Percentiles rank a stretch among this genome's conserved stretches.
phyloP scores from a whole-genome alignment of 306 rosid genomes.

The Gillenia trifoliata region DNA sequence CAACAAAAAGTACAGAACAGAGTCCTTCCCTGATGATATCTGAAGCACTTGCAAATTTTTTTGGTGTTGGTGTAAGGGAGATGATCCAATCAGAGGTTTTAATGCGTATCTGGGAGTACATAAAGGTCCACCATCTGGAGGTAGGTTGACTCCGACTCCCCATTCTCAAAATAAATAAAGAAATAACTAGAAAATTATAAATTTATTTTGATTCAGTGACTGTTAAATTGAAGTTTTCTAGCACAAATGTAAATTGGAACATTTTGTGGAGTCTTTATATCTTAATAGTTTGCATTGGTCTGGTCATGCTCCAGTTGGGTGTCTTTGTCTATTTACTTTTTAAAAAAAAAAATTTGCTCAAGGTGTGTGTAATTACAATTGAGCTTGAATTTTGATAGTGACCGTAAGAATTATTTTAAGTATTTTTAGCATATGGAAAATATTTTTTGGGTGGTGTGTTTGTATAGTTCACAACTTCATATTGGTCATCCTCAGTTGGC shows the following conservation, averaged over 20 bases:
- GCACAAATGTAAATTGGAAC: background rate
- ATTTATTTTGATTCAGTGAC: background rate
- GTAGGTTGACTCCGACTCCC: conserved; percentile 19
- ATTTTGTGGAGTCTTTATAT: background rate
- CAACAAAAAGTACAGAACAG: conserved; percentile 37
- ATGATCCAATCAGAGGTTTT: conserved; percentile 80
- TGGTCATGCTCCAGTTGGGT: background rate
- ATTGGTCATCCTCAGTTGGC: background rate
- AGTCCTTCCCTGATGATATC: conserved; percentile 61
- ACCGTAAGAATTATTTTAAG: background rate
- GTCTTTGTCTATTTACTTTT: background rate
- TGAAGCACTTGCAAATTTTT: conserved; percentile 76
- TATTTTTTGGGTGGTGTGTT: background rate
- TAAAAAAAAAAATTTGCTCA: background rate
- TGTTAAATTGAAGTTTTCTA: background rate
- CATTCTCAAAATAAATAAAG: background rate
- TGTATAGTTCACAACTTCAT: no score
- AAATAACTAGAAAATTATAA: background rate
- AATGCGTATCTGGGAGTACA: conserved; percentile 77
- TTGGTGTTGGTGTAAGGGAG: conserved; percentile 64
- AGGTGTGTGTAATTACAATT: background rate
- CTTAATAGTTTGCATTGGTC: background rate
- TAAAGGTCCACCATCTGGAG: conserved; percentile 68
- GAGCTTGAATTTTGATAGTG: background rate
- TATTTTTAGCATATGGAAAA: background rate